phyloP scores from a whole-genome alignment of 352 stramenopile species.

The Elongisporangium prolatum region DNA sequence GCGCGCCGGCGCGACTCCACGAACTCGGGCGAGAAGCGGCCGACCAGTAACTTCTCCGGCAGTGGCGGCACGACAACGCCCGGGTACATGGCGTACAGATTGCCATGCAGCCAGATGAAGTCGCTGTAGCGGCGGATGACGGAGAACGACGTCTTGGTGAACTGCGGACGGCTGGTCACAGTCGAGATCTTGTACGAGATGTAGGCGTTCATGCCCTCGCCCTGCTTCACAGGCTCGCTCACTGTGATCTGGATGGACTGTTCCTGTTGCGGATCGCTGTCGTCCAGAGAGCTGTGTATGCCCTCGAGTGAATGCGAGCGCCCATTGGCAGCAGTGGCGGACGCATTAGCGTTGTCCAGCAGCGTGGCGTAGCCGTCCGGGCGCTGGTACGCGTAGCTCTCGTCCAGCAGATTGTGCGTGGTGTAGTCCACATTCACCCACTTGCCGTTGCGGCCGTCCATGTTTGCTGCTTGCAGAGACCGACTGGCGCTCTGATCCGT shows the following conservation, averaged over 20 bases:
- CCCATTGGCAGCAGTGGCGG: slow-evolving; percentile 6
- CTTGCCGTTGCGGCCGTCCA: slow-evolving; percentile 71
- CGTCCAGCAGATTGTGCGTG: slow-evolving; percentile 46
- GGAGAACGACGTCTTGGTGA: slow-evolving; percentile 83
- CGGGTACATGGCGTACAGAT: slow-evolving; percentile 81
- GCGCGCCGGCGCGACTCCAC: slow-evolving; percentile 78
- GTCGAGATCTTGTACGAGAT: slow-evolving; percentile 96
- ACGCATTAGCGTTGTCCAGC: slow-evolving; percentile 11
- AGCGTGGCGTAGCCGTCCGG: slow-evolving; percentile 11
- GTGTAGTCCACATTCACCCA: slow-evolving; percentile 88
- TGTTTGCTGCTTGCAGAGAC: slow-evolving; percentile 3
- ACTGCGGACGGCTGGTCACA: slow-evolving; percentile 68
- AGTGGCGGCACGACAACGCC: slow-evolving; percentile 93
- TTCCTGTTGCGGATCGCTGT: background rate
- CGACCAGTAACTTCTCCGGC: slow-evolving; percentile 94
- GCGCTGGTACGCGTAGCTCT: slow-evolving; percentile 13
- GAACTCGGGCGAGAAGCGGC: slow-evolving; percentile 92
- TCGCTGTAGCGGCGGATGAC: slow-evolving; percentile 93
- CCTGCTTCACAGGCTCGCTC: slow-evolving; percentile 94
- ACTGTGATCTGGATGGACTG: slow-evolving; percentile 82
- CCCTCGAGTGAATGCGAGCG: background rate
- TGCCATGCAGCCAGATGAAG: slow-evolving; percentile 95
- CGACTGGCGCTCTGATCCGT: background rate
- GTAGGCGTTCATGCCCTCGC: slow-evolving; percentile 97
- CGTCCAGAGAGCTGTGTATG: background rate